These are phyloP conservation scores for Volvox reticuliferus DNA, from an alignment of 139 green algal genomes.

Conservation along the genomic window DNA sequence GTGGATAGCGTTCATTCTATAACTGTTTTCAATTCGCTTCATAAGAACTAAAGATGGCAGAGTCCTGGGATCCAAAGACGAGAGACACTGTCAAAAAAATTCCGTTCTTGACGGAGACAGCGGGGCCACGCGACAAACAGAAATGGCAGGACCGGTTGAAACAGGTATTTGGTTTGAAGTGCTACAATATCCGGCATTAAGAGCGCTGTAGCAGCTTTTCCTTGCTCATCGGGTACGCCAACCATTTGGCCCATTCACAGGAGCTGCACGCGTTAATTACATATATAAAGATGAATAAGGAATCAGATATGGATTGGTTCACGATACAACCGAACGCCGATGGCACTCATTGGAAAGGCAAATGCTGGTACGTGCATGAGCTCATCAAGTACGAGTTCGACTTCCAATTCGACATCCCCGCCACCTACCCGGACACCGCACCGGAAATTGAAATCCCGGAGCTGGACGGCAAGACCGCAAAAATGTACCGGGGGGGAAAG, in stretches of 20 bases:
- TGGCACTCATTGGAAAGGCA: constrained; percentile 89
- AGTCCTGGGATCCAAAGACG: constrained; percentile 82
- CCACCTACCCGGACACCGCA: constrained; percentile 90
- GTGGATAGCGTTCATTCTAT: no score
- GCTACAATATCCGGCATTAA: background rate
- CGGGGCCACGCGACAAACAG: constrained; percentile 69
- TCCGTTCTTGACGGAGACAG: constrained; percentile 86
- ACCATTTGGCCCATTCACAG: constrained; percentile 58
- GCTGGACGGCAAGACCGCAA: constrained; percentile 96
- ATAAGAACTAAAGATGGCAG: constrained; percentile 64
- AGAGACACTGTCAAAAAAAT: constrained; percentile 90
- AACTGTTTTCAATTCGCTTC: no score
- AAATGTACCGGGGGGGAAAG: constrained; percentile 98
- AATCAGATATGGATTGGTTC: constrained; percentile 96
- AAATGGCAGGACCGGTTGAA: constrained; percentile 69
- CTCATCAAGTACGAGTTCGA: constrained; percentile 97
- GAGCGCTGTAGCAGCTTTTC: background rate
- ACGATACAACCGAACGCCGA: constrained; percentile 87
- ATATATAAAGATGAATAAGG: constrained; percentile 98
- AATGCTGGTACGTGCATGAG: constrained; percentile 95
- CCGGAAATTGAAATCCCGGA: constrained; percentile 97
- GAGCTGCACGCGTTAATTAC: constrained; percentile 93
- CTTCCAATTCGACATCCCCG: constrained; percentile 97
- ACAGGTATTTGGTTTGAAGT: constrained; percentile 45
- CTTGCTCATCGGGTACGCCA: background rate